These are phyloP conservation scores for Chernovozyma sophiae-reginae DNA, from an alignment of 1,139 yeast species.

Conservation along the genomic window DNA sequence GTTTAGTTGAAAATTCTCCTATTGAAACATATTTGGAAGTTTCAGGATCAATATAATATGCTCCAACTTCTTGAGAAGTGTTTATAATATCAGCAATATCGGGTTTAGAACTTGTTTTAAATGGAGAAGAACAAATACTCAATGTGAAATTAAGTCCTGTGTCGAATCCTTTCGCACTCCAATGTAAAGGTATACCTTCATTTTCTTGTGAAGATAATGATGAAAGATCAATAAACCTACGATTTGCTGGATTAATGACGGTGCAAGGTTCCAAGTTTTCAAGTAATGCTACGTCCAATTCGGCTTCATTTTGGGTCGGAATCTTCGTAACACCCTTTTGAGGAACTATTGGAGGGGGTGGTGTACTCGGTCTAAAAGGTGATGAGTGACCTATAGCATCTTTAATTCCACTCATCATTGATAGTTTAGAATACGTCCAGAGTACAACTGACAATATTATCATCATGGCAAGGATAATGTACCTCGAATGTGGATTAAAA, in stretches of 20 bases:
- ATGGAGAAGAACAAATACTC: conserved; percentile 72
- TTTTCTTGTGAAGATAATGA: conserved; percentile 42
- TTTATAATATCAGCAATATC: conserved; percentile 41
- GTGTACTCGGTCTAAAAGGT: background rate
- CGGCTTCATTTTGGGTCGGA: background rate
- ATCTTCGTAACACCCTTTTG: background rate
- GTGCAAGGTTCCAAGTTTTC: conserved; percentile 46
- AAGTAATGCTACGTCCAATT: conserved; percentile 1
- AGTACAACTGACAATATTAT: background rate
- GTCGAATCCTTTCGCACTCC: conserved; percentile 71
- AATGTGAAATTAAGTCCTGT: conserved; percentile 71
- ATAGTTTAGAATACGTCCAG: background rate
- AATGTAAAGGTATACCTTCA: conserved; percentile 47
- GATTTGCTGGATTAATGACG: conserved; percentile 46
- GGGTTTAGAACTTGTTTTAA: conserved; percentile 30
- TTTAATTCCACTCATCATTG: background rate
- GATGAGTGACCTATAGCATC: background rate
- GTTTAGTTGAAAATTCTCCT: conserved; percentile 58
- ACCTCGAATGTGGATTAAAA: background rate
- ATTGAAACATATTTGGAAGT: conserved; percentile 55
- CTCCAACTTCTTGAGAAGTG: conserved; percentile 53
- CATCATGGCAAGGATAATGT: background rate
- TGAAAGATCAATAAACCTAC: conserved; percentile 54
- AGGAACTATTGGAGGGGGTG: background rate
- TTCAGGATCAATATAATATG: conserved; percentile 53